Conservation (phyloP, 2,329 filamentous ascomycete species). For the Cercospora canescens region DNA sequence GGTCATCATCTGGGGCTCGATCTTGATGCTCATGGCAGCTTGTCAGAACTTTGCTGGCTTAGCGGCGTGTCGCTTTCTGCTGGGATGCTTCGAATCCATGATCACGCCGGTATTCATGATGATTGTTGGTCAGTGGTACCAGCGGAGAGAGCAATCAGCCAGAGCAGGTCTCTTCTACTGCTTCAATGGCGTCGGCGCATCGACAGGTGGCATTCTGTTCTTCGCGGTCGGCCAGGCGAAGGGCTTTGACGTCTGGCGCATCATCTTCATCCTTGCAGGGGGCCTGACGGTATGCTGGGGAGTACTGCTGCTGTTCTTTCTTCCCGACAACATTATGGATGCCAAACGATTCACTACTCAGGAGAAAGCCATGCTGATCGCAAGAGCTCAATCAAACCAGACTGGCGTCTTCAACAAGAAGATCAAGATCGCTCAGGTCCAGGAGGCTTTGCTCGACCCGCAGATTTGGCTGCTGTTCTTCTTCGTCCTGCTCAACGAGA, state of each 20-base stretch:
- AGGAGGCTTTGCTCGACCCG: conserved; percentile 62
- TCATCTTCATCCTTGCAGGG: conserved; percentile 67
- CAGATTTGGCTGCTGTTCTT: conserved; percentile 49
- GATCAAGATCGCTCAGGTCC: conserved; percentile 55
- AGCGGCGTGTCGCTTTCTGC: conserved; percentile 61
- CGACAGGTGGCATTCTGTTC: conserved; percentile 68
- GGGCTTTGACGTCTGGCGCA: conserved; percentile 42
- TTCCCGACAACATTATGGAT: conserved; percentile 70
- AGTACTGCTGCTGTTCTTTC: conserved; percentile 59
- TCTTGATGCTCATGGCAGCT: conserved; percentile 62
- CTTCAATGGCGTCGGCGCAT: conserved; percentile 74
- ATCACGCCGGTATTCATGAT: conserved; percentile 48
- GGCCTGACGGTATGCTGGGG: conserved; percentile 63
- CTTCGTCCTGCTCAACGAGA: conserved; percentile 52
- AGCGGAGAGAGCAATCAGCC: conserved; percentile 55
- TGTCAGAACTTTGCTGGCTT: conserved; percentile 62
- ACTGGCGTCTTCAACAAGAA: conserved; percentile 48
- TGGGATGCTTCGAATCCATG: conserved; percentile 69
- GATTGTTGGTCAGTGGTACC: conserved; percentile 63
- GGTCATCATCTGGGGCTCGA: conserved; percentile 63
- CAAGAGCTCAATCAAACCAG: conserved; percentile 46
- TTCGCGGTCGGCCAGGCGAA: conserved; percentile 46
- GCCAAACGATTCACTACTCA: conserved; percentile 67
- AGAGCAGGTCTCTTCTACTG: conserved; percentile 56
- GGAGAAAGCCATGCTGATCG: conserved; percentile 48